Evolutionary conservation across 164 flowering plant species (phyloP).

Genomic region (Paratinospora sagittata): DNA sequence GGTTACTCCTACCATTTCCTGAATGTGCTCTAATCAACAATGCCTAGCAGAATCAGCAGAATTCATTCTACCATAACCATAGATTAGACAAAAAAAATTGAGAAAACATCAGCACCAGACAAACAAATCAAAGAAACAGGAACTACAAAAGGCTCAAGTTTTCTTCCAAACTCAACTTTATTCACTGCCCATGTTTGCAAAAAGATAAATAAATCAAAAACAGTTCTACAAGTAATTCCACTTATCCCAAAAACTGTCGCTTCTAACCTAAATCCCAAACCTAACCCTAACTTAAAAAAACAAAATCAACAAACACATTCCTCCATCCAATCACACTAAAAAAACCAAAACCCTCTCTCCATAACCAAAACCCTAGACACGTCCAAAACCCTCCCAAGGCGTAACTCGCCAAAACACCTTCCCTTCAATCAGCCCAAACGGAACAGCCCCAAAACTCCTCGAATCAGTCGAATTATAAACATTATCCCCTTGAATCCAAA

Average conservation of each 20-base stretch:
- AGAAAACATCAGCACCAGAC: not conserved
- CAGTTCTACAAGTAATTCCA: not conserved
- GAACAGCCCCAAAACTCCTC: constrained; percentile 63
- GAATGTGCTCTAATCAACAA: no score
- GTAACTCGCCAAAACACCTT: constrained; percentile 48
- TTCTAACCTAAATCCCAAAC: no score
- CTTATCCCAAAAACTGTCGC: no score
- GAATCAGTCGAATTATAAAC: constrained; percentile 53
- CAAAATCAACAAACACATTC: not conserved
- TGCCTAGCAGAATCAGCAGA: not conserved
- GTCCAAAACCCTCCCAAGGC: not conserved
- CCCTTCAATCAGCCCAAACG: constrained; percentile 56
- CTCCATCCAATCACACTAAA: no score
- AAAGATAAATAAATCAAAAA: not conserved
- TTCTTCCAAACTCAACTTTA: not conserved
- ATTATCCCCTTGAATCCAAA: constrained; percentile 88
- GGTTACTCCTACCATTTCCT: no score
- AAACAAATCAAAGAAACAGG: not conserved
- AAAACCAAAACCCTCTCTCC: no score
- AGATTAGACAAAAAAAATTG: not conserved
- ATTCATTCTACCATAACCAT: not conserved
- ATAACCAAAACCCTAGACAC: no score
- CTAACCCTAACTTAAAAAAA: no score
- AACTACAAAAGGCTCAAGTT: not conserved
- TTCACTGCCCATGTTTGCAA: not conserved